A percentile compares a stretch with the other conserved stretches of the same genome.
phyloP scores from a whole-genome alignment of 2,329 filamentous ascomycete species.

The Chaetomium globosum region DNA sequence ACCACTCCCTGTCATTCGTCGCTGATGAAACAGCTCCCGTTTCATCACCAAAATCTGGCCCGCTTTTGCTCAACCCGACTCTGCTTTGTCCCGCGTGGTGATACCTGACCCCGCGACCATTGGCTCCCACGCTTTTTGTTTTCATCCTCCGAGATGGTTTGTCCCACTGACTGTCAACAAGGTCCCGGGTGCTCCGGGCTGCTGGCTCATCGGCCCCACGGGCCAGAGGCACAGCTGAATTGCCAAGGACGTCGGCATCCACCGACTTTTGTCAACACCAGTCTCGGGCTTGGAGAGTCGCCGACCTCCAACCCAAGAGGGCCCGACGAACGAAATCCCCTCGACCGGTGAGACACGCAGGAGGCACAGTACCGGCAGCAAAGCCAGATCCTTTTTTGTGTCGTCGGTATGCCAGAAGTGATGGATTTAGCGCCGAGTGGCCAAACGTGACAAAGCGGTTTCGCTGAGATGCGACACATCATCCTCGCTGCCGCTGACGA shows the following conservation, averaged over 20 bases:
- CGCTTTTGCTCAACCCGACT: constrained; percentile 19
- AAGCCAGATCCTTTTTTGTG: not conserved
- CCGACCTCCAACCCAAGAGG: not conserved
- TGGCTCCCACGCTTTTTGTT: constrained; percentile 22
- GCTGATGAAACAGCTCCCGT: constrained; percentile 37
- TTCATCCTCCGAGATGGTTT: constrained; percentile 13
- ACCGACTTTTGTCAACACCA: constrained; percentile 1
- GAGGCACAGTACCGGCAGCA: constrained; percentile 4
- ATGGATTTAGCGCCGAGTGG: not conserved
- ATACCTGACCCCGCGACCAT: constrained; percentile 3
- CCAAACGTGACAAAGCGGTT: not conserved
- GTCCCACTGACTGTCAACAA: constrained; percentile 9
- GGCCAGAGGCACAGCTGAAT: constrained; percentile 7
- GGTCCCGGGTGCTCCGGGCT: not conserved
- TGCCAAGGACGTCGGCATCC: not conserved
- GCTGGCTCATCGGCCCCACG: not conserved
- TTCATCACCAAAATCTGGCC: constrained; percentile 32
- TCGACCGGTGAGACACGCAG: not conserved
- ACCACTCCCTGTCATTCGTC: constrained; percentile 22
- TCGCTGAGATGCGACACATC: not conserved
- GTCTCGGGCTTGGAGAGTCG: not conserved
- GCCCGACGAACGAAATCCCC: not conserved
- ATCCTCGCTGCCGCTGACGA: too few species aligned
- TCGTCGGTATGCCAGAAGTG: constrained; percentile 1
- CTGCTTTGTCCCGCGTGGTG: constrained; percentile 21